Percentiles rank a stretch among this genome's conserved stretches.
Conservation (phyloP, 208 protist species). For the Herpetomonas samuelpessoai region DNA sequence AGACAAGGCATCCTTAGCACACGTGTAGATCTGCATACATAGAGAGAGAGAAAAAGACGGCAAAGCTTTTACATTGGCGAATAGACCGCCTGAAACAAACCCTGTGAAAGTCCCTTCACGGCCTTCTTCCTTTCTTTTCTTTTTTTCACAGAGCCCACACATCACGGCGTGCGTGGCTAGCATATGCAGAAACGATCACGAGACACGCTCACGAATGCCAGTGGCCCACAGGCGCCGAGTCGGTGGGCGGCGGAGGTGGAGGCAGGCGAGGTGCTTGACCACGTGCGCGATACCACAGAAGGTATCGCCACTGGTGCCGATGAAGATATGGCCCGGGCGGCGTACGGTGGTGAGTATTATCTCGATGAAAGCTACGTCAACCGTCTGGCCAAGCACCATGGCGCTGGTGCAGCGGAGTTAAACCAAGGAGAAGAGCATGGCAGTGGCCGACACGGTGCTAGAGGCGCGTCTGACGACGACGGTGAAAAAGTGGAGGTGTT, state of each 20-base stretch:
- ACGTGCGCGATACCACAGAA: constrained; percentile 51
- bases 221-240: too few species aligned
- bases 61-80: too few species aligned
- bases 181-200: too few species aligned
- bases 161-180: too few species aligned
- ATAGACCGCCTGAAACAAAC: too few species aligned
- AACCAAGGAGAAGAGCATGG: neutral
- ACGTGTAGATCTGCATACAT: too few species aligned
- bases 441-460: neutral
- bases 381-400: constrained; percentile 2
- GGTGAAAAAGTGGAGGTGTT: constrained; percentile 16
- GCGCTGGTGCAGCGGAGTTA: neutral
- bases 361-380: constrained; percentile 30
- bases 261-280: constrained; percentile 33
- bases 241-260: constrained; percentile 25
- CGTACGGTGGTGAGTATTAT: constrained; percentile 71
- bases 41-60: too few species aligned
- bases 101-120: too few species aligned
- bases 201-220: too few species aligned
- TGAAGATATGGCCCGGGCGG: constrained; percentile 40
- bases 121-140: too few species aligned
- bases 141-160: too few species aligned
- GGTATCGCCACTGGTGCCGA: constrained; percentile 42
- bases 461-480: constrained; percentile 11
- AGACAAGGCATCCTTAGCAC: too few species aligned